Conservation (phyloP, 140 eudicot genomes). For the Oenanthe javanica region DNA sequence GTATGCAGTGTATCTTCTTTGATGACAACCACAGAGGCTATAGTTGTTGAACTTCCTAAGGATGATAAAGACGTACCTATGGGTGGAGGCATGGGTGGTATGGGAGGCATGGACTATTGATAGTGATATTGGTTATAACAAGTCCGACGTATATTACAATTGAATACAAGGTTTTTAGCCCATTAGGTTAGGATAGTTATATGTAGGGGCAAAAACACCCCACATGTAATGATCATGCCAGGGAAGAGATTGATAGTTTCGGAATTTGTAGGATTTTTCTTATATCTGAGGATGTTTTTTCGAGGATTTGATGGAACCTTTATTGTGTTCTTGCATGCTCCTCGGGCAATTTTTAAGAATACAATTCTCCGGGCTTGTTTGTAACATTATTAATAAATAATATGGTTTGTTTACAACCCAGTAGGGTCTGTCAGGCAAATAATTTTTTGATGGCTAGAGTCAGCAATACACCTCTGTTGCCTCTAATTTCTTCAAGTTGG, state of each 20-base stretch:
- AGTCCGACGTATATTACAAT: conserved; percentile 14
- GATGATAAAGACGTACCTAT: conserved; percentile 62
- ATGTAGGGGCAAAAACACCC: background rate
- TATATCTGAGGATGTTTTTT: background rate
- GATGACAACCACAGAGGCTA: conserved; percentile 86
- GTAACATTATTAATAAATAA: background rate
- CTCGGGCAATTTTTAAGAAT: background rate
- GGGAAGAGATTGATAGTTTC: background rate
- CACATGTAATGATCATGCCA: background rate
- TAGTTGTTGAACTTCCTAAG: conserved; percentile 64
- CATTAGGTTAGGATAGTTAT: background rate
- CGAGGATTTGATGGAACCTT: background rate
- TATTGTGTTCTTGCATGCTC: background rate
- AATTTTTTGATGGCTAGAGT: background rate
- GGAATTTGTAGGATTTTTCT: background rate
- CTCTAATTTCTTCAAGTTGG: too few relatives aligned
- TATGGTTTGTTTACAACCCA: background rate
- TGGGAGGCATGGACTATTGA: conserved; percentile 58
- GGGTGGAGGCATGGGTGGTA: conserved; percentile 74
- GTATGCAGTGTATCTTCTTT: conserved; percentile 66
- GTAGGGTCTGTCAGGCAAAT: background rate
- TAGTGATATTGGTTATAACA: background rate
- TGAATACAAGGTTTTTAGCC: conserved; percentile 13
- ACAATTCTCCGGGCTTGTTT: background rate
- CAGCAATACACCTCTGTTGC: too few relatives aligned